Evolutionary conservation across 2,329 filamentous ascomycete genomes (phyloP).

Genomic region (Neopestalotiopsis clavispora): DNA sequence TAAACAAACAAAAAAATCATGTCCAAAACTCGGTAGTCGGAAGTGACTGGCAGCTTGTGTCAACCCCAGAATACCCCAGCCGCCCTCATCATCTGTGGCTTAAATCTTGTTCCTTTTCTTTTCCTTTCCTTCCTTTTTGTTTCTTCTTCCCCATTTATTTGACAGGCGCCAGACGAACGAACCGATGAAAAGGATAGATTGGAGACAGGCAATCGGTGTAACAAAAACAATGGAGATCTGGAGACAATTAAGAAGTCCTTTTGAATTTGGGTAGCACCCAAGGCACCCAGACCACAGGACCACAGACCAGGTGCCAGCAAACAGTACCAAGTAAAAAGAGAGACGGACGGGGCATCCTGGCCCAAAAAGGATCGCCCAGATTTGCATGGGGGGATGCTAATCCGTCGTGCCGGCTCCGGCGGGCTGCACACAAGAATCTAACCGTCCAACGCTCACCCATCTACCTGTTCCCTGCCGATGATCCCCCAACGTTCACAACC

Average conservation of each 20-base stretch:
- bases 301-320: too few relatives aligned
- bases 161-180: neutral
- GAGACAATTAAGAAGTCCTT: neutral
- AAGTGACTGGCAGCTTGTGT: neutral
- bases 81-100: neutral
- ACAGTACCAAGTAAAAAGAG: neutral
- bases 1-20: neutral
- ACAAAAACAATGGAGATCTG: neutral
- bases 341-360: slow-evolving; percentile 6
- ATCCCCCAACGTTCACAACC: slow-evolving; percentile 25
- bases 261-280: neutral
- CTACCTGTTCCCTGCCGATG: slow-evolving; percentile 26
- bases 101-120: slow-evolving; percentile 7
- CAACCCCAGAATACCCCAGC: neutral
- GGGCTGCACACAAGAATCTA: slow-evolving; percentile 18
- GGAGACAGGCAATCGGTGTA: neutral
- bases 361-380: slow-evolving; percentile 7
- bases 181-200: neutral
- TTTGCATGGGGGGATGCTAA: slow-evolving; percentile 10
- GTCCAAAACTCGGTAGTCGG: neutral
- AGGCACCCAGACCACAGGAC: neutral
- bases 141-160: neutral
- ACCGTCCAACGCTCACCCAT: neutral
- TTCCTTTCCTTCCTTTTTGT: neutral
- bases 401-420: slow-evolving; percentile 17